phyloP scores from a whole-genome alignment of 2,329 filamentous ascomycete genomes.

The Pseudogymnoascus sp. region DNA sequence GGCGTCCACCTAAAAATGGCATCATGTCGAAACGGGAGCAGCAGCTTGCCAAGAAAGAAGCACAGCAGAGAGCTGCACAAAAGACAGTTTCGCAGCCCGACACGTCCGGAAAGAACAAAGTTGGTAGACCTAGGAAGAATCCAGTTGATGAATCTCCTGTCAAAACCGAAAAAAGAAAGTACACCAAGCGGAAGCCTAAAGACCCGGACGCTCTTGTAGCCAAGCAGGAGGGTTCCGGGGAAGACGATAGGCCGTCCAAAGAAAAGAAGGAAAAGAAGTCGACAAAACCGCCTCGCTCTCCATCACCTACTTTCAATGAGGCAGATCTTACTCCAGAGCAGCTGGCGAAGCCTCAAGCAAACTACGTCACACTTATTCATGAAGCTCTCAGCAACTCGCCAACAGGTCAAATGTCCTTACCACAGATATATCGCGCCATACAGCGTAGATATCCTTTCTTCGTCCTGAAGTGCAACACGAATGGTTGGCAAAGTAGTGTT shows the following conservation, averaged over 20 bases:
- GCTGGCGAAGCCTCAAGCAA: slow-evolving; percentile 54
- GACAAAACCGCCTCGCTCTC: slow-evolving; percentile 32
- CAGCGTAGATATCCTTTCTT: slow-evolving; percentile 50
- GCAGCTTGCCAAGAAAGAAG: slow-evolving; percentile 52
- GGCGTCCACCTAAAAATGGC: slow-evolving; percentile 74
- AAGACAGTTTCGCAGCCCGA: slow-evolving; percentile 35
- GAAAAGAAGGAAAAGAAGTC: slow-evolving; percentile 51
- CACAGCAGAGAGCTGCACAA: slow-evolving; percentile 51
- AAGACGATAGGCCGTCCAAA: slow-evolving; percentile 31
- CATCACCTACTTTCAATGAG: slow-evolving; percentile 45
- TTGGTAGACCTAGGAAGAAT: slow-evolving; percentile 56
- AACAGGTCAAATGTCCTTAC: slow-evolving; percentile 43
- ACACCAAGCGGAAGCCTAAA: slow-evolving; percentile 52
- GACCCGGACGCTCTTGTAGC: slow-evolving; percentile 35
- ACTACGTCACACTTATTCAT: slow-evolving; percentile 49
- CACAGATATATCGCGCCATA: slow-evolving; percentile 52
- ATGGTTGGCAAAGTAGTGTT: slow-evolving; percentile 55
- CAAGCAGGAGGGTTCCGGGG: slow-evolving; percentile 46
- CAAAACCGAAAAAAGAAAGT: slow-evolving; percentile 54
- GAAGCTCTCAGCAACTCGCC: slow-evolving; percentile 44
- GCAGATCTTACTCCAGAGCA: slow-evolving; percentile 61
- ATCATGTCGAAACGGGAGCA: slow-evolving; percentile 74
- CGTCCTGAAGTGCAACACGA: slow-evolving; percentile 42
- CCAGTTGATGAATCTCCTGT: slow-evolving; percentile 49
- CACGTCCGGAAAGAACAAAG: slow-evolving; percentile 46